Percentiles rank a stretch among this genome's conserved stretches.
Evolutionary conservation across 805 yeast species (phyloP).

Genomic region (Zygosaccharomyces bisporus): DNA sequence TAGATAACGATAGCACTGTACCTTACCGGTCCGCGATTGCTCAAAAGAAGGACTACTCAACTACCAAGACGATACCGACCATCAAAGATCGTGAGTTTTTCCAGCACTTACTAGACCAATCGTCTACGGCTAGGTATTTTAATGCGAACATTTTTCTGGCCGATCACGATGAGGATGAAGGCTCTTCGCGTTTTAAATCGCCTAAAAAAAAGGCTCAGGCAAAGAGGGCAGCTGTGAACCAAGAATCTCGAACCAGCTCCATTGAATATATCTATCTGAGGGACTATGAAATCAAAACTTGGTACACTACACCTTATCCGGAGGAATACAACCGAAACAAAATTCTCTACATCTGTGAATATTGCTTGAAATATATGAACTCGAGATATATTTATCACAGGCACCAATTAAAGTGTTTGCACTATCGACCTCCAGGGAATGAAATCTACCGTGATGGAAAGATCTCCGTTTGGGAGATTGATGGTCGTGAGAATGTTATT

Average conservation of each 20-base stretch:
- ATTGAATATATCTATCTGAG: conserved; percentile 68
- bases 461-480: conserved; percentile 83
- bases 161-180: conserved; percentile 19
- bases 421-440: conserved; percentile 75
- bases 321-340: conserved; percentile 66
- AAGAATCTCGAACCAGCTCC: conserved; percentile 36
- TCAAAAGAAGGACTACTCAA: conserved; percentile 53
- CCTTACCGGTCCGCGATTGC: conserved; percentile 67
- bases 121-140: conserved; percentile 39
- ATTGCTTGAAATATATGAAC: conserved; percentile 74
- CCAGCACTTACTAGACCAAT: conserved; percentile 38
- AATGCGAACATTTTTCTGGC: conserved; percentile 38
- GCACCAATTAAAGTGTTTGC: conserved; percentile 71
- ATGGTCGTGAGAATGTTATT: conserved; percentile 75
- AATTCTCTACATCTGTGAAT: conserved; percentile 74
- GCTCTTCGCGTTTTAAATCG: conserved; percentile 7
- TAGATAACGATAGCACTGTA: conserved; percentile 30
- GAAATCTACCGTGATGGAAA: conserved; percentile 74
- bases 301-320: conserved; percentile 94
- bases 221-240: conserved; percentile 18
- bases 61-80: conserved; percentile 59
- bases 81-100: conserved; percentile 48
- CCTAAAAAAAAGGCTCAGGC: conserved; percentile 20
- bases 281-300: conserved; percentile 72
- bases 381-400: conserved; percentile 64